These are phyloP conservation scores for Ceratobasidium sp. DNA, from an alignment of 1,284 basidiomycete genomes.

Conservation along the genomic window DNA sequence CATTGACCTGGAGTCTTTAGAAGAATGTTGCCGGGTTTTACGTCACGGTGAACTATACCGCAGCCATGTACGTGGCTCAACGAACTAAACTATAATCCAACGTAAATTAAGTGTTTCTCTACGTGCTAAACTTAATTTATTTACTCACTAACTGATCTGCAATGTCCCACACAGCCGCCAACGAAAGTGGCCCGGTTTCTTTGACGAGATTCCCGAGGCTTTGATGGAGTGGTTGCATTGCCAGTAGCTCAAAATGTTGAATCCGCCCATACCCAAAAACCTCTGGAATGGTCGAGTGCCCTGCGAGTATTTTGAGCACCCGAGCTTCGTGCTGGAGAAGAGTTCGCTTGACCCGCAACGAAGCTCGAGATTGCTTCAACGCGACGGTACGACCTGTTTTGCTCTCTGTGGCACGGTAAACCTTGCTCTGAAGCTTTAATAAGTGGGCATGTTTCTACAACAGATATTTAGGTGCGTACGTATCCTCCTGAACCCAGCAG, in stretches of 20 bases:
- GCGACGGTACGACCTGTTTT: not conserved
- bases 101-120: no score
- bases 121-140: no score
- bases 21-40: not conserved
- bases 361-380: slow-evolving; percentile 43
- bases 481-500: not conserved
- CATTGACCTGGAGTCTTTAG: slow-evolving; percentile 60
- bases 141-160: not conserved
- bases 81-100: not conserved
- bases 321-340: slow-evolving; percentile 43
- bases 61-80: not conserved
- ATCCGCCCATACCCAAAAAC: slow-evolving; percentile 41
- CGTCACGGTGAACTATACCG: not conserved
- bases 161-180: not conserved
- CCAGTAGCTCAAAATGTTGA: slow-evolving; percentile 46
- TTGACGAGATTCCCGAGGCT: not conserved
- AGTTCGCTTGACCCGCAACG: slow-evolving; percentile 39
- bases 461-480: not conserved
- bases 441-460: not conserved
- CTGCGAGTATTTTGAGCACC: slow-evolving; percentile 44
- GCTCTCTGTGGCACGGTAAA: not conserved
- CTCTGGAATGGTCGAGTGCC: slow-evolving; percentile 45
- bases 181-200: not conserved
- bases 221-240: slow-evolving; percentile 40
- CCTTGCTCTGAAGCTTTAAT: not conserved